phyloP scores from a whole-genome alignment of 1,284 basidiomycete genomes.

The Cutaneotrichosporon daszewskae region DNA sequence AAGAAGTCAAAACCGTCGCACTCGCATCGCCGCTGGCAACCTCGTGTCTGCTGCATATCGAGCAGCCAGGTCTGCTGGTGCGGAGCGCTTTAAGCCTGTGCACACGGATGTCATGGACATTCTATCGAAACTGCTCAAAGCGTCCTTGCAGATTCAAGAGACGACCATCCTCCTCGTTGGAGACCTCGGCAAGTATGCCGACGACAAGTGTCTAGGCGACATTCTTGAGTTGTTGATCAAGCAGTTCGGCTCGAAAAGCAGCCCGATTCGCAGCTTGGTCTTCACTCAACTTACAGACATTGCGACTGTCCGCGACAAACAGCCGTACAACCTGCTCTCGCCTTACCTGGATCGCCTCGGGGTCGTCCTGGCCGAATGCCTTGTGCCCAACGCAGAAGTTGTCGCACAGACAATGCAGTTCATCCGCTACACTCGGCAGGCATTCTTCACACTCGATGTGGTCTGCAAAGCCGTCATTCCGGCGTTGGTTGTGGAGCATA shows the following conservation, averaged over 20 bases:
- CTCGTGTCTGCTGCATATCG: conserved; percentile 5
- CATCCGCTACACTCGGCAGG: conserved; percentile 42
- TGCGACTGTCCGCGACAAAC: conserved; percentile 54
- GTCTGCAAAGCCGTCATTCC: conserved; percentile 67
- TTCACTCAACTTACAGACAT: conserved; percentile 61
- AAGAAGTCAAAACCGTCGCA: conserved; percentile 15
- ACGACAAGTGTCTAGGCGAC: conserved; percentile 56
- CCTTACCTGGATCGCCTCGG: conserved; percentile 67
- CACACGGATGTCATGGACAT: no score
- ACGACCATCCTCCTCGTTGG: conserved; percentile 27
- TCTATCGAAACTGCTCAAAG: not conserved
- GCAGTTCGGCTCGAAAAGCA: conserved; percentile 62
- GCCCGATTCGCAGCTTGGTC: conserved; percentile 63
- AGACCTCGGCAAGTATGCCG: conserved; percentile 51
- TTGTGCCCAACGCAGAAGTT: conserved; percentile 55
- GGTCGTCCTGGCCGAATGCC: conserved; percentile 59
- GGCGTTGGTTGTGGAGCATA: conserved; percentile 60
- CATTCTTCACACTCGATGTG: conserved; percentile 58
- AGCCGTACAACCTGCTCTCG: conserved; percentile 62
- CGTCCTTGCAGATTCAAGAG: conserved; percentile 13
- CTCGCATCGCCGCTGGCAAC: conserved; percentile 23
- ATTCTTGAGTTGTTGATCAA: conserved; percentile 62
- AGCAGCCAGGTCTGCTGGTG: no score
- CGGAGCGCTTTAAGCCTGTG: no score
- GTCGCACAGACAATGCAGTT: conserved; percentile 39